A percentile compares a stretch with the other conserved stretches of the same genome.
phyloP scores from a whole-genome alignment of 805 yeast species.

The Lachancea sp. region DNA sequence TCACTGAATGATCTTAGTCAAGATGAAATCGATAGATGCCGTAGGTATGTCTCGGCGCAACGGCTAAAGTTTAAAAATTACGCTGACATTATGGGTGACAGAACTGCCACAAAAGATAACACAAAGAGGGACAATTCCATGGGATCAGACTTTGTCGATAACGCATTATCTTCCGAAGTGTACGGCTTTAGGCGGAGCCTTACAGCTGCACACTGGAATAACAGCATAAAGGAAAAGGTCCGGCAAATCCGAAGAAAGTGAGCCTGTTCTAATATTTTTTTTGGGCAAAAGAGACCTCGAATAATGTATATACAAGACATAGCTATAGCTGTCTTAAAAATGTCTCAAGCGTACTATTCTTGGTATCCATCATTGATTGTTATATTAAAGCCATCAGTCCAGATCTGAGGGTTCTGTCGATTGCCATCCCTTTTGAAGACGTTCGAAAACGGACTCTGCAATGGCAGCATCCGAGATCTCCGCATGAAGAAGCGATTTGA shows the following conservation, averaged over 20 bases:
- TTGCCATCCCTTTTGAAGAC: conserved; percentile 39
- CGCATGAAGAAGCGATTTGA: conserved; percentile 31
- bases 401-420: conserved; percentile 21
- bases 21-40: conserved; percentile 71
- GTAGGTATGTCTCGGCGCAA: conserved; percentile 67
- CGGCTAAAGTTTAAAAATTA: conserved; percentile 36
- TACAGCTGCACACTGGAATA: conserved; percentile 59
- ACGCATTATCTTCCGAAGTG: conserved; percentile 35
- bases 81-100: conserved; percentile 16
- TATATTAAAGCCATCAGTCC: neutral
- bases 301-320: too few species aligned
- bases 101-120: neutral
- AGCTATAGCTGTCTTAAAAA: neutral
- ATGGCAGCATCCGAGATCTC: conserved; percentile 31
- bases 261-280: neutral
- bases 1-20: conserved; percentile 74
- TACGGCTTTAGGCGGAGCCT: conserved; percentile 38
- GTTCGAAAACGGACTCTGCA: conserved; percentile 25
- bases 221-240: conserved; percentile 49
- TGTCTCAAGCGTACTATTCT: too few species aligned
- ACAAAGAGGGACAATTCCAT: conserved; percentile 11
- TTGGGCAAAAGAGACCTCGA: too few species aligned
- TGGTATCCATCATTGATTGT: too few species aligned
- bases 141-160: conserved; percentile 26
- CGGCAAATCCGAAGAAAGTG: conserved; percentile 35